Percentiles rank a stretch among this genome's conserved stretches.
Conservation (phyloP, 1,139 yeast species). For the Meyerozyma athensensis region DNA sequence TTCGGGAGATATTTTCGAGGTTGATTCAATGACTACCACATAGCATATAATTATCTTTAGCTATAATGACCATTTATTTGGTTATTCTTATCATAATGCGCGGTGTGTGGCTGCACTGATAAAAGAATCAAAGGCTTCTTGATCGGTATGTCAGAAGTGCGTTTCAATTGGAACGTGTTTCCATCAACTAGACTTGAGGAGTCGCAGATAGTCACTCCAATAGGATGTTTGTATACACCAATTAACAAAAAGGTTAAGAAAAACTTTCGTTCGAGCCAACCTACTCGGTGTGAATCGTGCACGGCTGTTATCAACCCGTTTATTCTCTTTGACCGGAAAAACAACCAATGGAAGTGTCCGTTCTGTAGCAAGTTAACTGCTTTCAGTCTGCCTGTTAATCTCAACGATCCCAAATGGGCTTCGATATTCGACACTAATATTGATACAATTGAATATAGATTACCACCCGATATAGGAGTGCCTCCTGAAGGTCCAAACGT, state of each 20-base stretch:
- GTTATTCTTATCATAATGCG: no score
- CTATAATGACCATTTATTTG: no score
- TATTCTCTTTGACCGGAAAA: constrained; percentile 26
- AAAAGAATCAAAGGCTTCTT: no score
- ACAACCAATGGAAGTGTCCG: constrained; percentile 40
- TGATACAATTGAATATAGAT: constrained; percentile 23
- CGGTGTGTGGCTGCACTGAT: no score
- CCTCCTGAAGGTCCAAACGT: constrained; percentile 11
- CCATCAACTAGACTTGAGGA: constrained; percentile 38
- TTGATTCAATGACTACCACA: no score
- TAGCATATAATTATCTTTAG: no score
- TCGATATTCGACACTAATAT: constrained; percentile 7
- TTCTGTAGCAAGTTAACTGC: constrained; percentile 25
- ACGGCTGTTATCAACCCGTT: constrained; percentile 25
- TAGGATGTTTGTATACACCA: constrained; percentile 38
- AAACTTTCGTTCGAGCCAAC: constrained; percentile 8
- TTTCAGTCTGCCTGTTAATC: constrained; percentile 16
- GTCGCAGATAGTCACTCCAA: constrained; percentile 28
- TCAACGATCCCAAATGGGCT: background rate
- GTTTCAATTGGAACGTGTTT: constrained; percentile 56
- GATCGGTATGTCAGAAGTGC: constrained; percentile 15
- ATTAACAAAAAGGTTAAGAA: constrained; percentile 11
- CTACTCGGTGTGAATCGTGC: constrained; percentile 26
- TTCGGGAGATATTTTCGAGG: no score
- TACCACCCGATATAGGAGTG: constrained; percentile 21